These are phyloP conservation scores for Xerocomus spinulosus DNA, from an alignment of 768 basidiomycete genomes.

Conservation along the genomic window DNA sequence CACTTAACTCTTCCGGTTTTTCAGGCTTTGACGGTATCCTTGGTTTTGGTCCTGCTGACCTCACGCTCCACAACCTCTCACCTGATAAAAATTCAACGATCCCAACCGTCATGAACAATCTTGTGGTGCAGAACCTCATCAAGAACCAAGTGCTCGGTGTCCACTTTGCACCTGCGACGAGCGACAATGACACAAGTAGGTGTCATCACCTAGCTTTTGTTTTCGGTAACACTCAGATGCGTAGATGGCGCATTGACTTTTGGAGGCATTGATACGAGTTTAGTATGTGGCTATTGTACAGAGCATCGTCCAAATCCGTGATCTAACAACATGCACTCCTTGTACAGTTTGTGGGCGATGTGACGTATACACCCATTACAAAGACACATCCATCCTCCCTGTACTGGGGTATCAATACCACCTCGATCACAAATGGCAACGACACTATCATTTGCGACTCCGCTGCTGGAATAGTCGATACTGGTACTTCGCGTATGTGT, in stretches of 20 bases:
- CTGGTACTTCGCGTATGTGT: slow-evolving; percentile 21
- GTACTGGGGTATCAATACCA: slow-evolving; percentile 26
- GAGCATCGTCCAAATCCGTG: too few species aligned
- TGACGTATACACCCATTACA: slow-evolving; percentile 24
- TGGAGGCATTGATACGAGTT: slow-evolving; percentile 12
- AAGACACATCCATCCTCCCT: slow-evolving; percentile 9
- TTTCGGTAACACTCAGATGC: background rate
- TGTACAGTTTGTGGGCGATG: slow-evolving; percentile 13
- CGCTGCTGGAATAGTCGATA: slow-evolving; percentile 25
- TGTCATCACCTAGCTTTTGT: background rate
- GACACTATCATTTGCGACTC: slow-evolving; percentile 9
- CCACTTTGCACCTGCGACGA: slow-evolving; percentile 18
- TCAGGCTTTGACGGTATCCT: slow-evolving; percentile 21
- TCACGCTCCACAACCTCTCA: slow-evolving; percentile 4
- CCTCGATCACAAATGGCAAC: slow-evolving; percentile 6
- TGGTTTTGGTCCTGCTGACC: slow-evolving; percentile 20
- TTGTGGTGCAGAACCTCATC: slow-evolving; percentile 15
- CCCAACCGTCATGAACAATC: slow-evolving; percentile 24
- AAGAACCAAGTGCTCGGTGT: slow-evolving; percentile 12
- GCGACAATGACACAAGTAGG: slow-evolving; percentile 11
- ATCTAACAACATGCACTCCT: background rate
- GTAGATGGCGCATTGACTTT: slow-evolving; percentile 13
- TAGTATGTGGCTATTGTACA: background rate
- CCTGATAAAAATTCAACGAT: slow-evolving; percentile 1
- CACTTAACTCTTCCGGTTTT: slow-evolving; percentile 8